These are phyloP conservation scores for Ogataea pilisensis DNA, from an alignment of 805 yeast genomes.

Conservation along the genomic window DNA sequence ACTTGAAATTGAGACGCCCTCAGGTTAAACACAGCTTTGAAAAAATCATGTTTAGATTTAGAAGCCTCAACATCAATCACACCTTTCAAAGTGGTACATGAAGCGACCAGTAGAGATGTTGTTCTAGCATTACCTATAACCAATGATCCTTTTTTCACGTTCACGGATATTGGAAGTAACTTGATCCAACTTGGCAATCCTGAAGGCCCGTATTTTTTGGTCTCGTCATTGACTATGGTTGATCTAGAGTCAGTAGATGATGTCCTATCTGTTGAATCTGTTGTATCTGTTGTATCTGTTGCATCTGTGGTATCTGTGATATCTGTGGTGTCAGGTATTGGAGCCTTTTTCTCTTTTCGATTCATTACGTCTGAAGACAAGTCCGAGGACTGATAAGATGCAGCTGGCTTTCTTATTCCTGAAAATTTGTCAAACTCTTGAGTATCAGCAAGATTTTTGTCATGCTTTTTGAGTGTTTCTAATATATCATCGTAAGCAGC, in stretches of 20 bases:
- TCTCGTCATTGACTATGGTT: no score
- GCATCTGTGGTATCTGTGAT: no score
- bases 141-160: slow-evolving; percentile 62
- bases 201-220: neutral
- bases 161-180: slow-evolving; percentile 59
- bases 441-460: slow-evolving; percentile 1
- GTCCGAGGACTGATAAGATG: no score
- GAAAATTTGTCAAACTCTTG: slow-evolving; percentile 7
- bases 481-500: slow-evolving; percentile 68
- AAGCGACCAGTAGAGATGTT: slow-evolving; percentile 62
- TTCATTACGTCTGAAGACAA: slow-evolving; percentile 3
- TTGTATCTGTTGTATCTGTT: no score
- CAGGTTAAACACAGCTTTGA: slow-evolving; percentile 42
- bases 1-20: slow-evolving; percentile 51
- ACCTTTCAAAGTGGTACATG: slow-evolving; percentile 54
- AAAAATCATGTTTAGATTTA: slow-evolving; percentile 49
- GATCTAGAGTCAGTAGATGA: no score
- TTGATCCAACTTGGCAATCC: slow-evolving; percentile 21
- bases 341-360: slow-evolving; percentile 3
- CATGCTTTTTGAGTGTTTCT: slow-evolving; percentile 22
- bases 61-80: slow-evolving; percentile 50
- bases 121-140: slow-evolving; percentile 80
- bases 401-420: slow-evolving; percentile 2
- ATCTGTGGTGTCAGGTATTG: slow-evolving; percentile 6
- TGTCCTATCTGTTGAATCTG: no score